These are phyloP conservation scores for Yueomyces sp. DNA, from an alignment of 805 yeast species.

Conservation along the genomic window DNA sequence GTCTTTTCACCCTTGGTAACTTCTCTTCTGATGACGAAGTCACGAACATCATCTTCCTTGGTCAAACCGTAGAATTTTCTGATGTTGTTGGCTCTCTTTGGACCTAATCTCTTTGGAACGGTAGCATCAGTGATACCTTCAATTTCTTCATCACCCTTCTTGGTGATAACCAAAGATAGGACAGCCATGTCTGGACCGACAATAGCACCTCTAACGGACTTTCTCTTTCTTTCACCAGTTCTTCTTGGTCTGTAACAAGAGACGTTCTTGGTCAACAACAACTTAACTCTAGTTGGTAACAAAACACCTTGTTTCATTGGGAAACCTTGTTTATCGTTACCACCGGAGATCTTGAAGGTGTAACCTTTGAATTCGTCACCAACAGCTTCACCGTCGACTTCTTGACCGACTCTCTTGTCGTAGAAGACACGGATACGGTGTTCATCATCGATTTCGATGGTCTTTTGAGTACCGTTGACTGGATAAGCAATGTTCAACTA, in stretches of 20 bases:
- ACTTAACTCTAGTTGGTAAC: slow-evolving; percentile 99
- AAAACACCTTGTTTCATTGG: slow-evolving; percentile 99
- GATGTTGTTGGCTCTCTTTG: slow-evolving; percentile 99
- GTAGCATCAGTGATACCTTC: slow-evolving; percentile 91
- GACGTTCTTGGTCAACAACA: slow-evolving; percentile 84
- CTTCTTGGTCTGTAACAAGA: slow-evolving; percentile 99
- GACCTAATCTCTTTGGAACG: slow-evolving; percentile 98
- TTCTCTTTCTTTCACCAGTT: slow-evolving; percentile 99
- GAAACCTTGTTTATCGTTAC: slow-evolving; percentile 99
- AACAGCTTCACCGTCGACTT: slow-evolving; percentile 95
- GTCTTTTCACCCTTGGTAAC: slow-evolving; percentile 95
- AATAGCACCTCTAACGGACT: slow-evolving; percentile 99
- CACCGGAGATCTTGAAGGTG: slow-evolving; percentile 97
- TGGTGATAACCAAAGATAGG: slow-evolving; percentile 81
- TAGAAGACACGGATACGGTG: slow-evolving; percentile 96
- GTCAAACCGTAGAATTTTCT: slow-evolving; percentile 94
- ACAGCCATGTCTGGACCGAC: slow-evolving; percentile 96
- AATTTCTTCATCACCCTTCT: slow-evolving; percentile 94
- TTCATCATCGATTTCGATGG: slow-evolving; percentile 96
- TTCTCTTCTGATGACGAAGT: slow-evolving; percentile 96
- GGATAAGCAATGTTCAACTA: slow-evolving; percentile 99
- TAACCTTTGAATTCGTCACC: slow-evolving; percentile 99
- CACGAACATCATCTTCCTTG: slow-evolving; percentile 38
- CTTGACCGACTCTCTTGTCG: slow-evolving; percentile 99
- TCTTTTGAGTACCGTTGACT: slow-evolving; percentile 99